A percentile compares a stretch with the other conserved stretches of the same genome.
Evolutionary conservation across 257 asterid genomes (phyloP).

Genomic region (Ligustrum vulgare): DNA sequence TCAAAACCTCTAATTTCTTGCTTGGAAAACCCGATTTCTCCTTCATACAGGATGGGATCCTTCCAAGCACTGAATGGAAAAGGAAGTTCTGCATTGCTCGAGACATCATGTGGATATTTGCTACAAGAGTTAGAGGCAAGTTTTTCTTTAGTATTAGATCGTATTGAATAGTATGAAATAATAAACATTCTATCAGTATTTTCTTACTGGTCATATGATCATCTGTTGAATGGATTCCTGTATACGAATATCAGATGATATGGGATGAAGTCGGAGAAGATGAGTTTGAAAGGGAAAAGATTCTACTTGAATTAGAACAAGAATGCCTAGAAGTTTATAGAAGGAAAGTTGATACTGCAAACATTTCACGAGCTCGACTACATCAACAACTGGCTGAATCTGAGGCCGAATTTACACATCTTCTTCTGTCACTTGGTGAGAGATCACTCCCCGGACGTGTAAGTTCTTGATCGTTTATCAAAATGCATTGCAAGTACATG

Average conservation of each 20-base stretch:
- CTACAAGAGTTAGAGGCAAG: constrained; percentile 89
- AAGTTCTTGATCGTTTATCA: constrained; percentile 19
- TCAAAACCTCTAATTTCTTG: constrained; percentile 30
- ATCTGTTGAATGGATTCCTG: not conserved
- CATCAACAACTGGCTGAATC: constrained; percentile 95
- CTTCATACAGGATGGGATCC: constrained; percentile 55
- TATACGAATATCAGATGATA: constrained; percentile 62
- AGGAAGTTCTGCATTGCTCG: constrained; percentile 64
- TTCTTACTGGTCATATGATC: not conserved
- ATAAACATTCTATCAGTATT: not conserved
- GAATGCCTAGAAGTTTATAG: constrained; percentile 91
- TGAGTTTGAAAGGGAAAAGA: constrained; percentile 70
- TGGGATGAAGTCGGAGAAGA: constrained; percentile 99
- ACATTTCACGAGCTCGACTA: constrained; percentile 75
- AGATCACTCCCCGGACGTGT: constrained; percentile 93
- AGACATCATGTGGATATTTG: constrained; percentile 86
- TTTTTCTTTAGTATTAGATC: not conserved
- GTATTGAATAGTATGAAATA: not conserved
- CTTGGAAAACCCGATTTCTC: constrained; percentile 12
- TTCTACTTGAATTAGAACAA: constrained; percentile 74
- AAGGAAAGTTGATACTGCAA: constrained; percentile 89
- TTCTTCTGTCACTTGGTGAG: constrained; percentile 88
- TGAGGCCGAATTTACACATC: constrained; percentile 89
- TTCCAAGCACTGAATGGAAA: constrained; percentile 47
- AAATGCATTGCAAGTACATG: not conserved